phyloP scores from a whole-genome alignment of 2,329 filamentous ascomycete species.

The Ophiostoma tasmaniense region DNA sequence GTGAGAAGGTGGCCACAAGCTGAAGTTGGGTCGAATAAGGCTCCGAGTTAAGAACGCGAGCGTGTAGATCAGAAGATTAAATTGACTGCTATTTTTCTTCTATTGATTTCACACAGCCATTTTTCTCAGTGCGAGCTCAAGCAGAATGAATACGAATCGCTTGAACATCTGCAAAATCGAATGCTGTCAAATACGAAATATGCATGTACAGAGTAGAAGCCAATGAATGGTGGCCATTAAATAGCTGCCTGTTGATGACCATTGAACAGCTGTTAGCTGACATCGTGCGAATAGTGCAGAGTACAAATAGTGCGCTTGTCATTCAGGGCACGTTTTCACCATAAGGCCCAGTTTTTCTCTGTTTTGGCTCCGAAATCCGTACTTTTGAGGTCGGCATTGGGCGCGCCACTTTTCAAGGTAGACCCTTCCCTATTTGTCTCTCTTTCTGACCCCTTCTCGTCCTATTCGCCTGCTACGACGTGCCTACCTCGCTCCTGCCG shows the following conservation, averaged over 20 bases:
- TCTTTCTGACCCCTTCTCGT: neutral
- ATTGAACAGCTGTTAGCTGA: neutral
- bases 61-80: neutral
- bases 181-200: neutral
- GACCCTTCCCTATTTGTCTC: conserved; percentile 4
- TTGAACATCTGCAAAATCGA: neutral
- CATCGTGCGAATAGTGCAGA: neutral
- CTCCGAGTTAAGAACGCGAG: neutral
- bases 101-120: neutral
- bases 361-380: neutral
- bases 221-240: neutral
- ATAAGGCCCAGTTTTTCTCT: neutral
- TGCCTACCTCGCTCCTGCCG: neutral
- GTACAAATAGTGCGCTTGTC: neutral
- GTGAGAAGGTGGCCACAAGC: neutral
- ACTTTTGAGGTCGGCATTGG: conserved; percentile 4
- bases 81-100: neutral
- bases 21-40: neutral
- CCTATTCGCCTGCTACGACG: neutral
- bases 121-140: neutral
- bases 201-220: neutral
- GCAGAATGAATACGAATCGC: neutral
- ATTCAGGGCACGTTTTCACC: neutral
- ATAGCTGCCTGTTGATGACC: no score
- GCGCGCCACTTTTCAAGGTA: conserved; percentile 3